Base-by-base conservation (phyloP, 768 basidiomycete genomes). In the Rossbeevera mucosa region DNA sequence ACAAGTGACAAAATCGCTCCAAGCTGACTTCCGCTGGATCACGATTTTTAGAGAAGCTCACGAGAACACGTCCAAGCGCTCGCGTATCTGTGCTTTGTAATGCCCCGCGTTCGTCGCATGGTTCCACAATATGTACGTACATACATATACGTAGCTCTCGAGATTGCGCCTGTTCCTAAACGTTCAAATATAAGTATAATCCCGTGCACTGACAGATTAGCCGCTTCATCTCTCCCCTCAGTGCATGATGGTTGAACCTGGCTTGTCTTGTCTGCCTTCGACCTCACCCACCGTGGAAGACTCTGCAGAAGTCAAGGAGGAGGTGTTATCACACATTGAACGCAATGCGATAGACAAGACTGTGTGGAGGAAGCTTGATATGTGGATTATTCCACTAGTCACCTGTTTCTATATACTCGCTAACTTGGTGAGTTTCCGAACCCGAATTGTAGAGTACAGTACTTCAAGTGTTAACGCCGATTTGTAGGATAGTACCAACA, bases 331-430 rank as follows among this genome's bases (percentile, higher is more conserved):
- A 6, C 50, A 56, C 13, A 28, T 12, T 6, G 57, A 66, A 7
- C 20, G 30, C 36, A 12, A n/a, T 29, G 18, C 25, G 3, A 60
- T 78, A 26, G 76, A 76, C 33, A 57, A 56, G 31, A 60, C 18
- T 8, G 76, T 78, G 29, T 79, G 78, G 77, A 64, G 72, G 44
- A 82, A 80, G 59, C 59, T 81, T 29, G 80, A 81, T 48, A 48
- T 62, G 41, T 72, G 71, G 60, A 58, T 81, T 21, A 64, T 82
- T 25, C 80, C 80, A 3, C 61, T 81, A 20, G 74, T 77, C 13
- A 68, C 77, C 21, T 67, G 73, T 49, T 79, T 80, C 56, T 78
- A 75, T 55, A 62, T 80, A 25, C 66, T 81, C 14, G 74, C 75
- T n/a, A 76, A 77, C 58, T 54, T 82, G 62, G 81, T 81, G 50